phyloP scores from a whole-genome alignment of 306 rosid genomes.

The Arachis hypogaea region DNA sequence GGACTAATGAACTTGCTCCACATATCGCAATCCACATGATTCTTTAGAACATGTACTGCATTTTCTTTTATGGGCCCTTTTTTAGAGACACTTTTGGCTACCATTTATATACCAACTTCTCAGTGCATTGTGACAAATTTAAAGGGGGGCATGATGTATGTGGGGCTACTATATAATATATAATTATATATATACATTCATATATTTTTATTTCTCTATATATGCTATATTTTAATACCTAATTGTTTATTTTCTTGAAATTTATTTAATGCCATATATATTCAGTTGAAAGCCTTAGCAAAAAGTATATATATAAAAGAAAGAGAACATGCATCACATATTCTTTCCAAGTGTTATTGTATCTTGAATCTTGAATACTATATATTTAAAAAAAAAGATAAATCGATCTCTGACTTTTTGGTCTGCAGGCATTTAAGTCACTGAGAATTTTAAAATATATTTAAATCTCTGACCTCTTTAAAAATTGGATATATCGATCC shows the following conservation, averaged over 20 bases:
- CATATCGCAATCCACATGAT: background rate
- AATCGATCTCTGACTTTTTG: too few relatives aligned
- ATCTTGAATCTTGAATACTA: background rate
- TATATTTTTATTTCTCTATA: too few relatives aligned
- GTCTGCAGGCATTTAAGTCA: too few relatives aligned
- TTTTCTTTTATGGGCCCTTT: background rate
- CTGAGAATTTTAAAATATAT: too few relatives aligned
- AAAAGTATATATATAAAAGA: too few relatives aligned
- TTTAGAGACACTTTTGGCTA: background rate
- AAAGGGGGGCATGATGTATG: background rate
- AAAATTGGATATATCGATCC: too few relatives aligned
- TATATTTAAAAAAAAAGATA: too few relatives aligned
- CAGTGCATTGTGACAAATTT: background rate
- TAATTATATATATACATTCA: too few relatives aligned
- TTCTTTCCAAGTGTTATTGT: background rate
- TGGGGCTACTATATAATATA: conserved; percentile 4
- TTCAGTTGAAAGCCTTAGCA: too few relatives aligned
- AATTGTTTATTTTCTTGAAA: too few relatives aligned
- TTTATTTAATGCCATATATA: background rate
- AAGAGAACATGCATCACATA: background rate
- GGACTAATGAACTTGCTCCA: background rate
- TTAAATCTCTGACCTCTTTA: too few relatives aligned
- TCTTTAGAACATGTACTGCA: background rate
- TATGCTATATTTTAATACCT: too few relatives aligned
- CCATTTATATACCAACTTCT: background rate